Evolutionary conservation across 306 rosid genomes (phyloP).

Genomic region (Gastrolobium bilobum): DNA sequence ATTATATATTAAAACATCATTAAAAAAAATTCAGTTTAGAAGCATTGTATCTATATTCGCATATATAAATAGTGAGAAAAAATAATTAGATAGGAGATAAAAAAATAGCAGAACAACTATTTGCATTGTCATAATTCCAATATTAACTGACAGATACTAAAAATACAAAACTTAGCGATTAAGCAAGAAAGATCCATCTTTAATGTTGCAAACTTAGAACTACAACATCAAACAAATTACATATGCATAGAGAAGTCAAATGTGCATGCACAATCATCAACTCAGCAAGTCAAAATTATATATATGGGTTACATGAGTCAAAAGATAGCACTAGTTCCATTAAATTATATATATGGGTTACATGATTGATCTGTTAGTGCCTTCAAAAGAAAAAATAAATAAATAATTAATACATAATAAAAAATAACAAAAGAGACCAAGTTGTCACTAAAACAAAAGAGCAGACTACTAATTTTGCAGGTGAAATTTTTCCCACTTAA

Average conservation of each 20-base stretch:
- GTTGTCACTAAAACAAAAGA: slow-evolving; percentile 28
- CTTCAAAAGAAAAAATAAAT: slow-evolving; percentile 3
- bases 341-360: slow-evolving; percentile 31
- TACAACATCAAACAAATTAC: slow-evolving; percentile 36
- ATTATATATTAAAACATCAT: slow-evolving; percentile 9
- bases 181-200: slow-evolving; percentile 43
- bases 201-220: slow-evolving; percentile 16
- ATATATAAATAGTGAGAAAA: slow-evolving; percentile 37
- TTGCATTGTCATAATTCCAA: slow-evolving; percentile 25
- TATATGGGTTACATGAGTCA: slow-evolving; percentile 24
- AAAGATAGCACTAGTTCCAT: slow-evolving; percentile 26
- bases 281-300: slow-evolving; percentile 37
- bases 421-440: slow-evolving; percentile 35
- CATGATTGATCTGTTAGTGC: slow-evolving; percentile 16
- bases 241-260: slow-evolving; percentile 31
- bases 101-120: slow-evolving; percentile 23
- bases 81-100: neutral
- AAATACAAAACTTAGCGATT: slow-evolving; percentile 28
- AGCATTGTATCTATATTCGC: slow-evolving; percentile 2
- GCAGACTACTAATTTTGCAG: slow-evolving; percentile 24
- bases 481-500: slow-evolving; percentile 48
- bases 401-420: neutral
- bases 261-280: slow-evolving; percentile 40
- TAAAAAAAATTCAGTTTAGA: slow-evolving; percentile 12
- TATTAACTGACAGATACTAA: slow-evolving; percentile 8